Conservation (phyloP, 2,329 filamentous ascomycete genomes). For the Apiospora saccharicola region DNA sequence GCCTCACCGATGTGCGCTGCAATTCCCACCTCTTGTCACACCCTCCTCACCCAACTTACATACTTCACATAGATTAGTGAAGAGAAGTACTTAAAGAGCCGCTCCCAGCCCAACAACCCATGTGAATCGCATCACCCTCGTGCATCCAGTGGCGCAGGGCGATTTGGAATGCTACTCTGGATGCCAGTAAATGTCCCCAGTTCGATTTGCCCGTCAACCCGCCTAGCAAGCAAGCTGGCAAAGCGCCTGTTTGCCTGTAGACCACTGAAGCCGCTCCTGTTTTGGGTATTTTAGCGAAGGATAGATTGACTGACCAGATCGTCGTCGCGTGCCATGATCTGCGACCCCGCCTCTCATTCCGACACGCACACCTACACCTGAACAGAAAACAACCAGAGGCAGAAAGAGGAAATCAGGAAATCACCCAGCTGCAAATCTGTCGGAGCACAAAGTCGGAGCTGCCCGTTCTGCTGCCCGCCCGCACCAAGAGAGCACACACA, state of each 20-base stretch:
- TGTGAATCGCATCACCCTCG: neutral
- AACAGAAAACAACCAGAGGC: neutral
- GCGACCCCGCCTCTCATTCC: neutral
- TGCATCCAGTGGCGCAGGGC: neutral
- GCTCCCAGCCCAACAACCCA: neutral
- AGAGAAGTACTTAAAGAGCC: neutral
- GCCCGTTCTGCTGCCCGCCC: no score
- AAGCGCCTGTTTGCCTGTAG: neutral
- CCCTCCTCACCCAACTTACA: neutral
- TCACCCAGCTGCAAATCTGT: neutral
- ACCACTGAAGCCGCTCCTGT: neutral
- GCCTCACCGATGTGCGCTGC: constrained; percentile 3
- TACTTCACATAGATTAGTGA: neutral
- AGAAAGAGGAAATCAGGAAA: neutral
- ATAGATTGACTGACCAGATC: neutral
- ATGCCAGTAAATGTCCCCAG: neutral
- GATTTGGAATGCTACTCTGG: neutral
- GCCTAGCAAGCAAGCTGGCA: neutral
- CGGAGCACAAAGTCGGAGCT: neutral
- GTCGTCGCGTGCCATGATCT: constrained; percentile 8
- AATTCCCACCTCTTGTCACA: constrained; percentile 7
- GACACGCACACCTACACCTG: neutral
- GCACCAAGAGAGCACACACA: no score
- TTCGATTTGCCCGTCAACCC: no score
- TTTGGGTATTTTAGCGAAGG: neutral